phyloP scores from a whole-genome alignment of 352 stramenopile species.

The Phytophthora cajani region DNA sequence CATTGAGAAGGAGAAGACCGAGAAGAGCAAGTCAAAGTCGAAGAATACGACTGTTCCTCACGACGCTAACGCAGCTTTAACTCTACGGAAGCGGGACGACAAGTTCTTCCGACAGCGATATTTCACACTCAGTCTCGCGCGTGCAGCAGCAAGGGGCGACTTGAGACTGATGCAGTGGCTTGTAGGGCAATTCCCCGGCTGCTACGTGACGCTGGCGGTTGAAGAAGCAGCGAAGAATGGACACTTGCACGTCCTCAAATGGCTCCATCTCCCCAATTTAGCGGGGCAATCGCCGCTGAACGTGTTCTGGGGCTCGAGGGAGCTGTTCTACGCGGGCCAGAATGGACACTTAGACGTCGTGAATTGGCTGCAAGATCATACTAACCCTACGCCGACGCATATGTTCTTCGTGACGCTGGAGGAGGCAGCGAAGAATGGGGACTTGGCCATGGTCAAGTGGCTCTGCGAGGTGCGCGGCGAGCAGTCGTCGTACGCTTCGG shows the following conservation, averaged over 20 bases:
- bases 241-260: slow-evolving; percentile 46
- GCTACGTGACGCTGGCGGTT: slow-evolving; percentile 41
- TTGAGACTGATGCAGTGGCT: slow-evolving; percentile 44
- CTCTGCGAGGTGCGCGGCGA: slow-evolving; percentile 41
- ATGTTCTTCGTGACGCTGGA: slow-evolving; percentile 58
- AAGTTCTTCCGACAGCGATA: slow-evolving; percentile 32
- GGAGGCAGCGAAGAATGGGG: slow-evolving; percentile 40
- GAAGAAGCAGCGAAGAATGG: slow-evolving; percentile 41
- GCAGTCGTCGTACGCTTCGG: slow-evolving; percentile 40
- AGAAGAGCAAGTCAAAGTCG: slow-evolving; percentile 15
- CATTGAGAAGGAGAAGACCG: slow-evolving; percentile 12
- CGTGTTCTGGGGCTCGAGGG: slow-evolving; percentile 46
- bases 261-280: slow-evolving; percentile 22
- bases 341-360: slow-evolving; percentile 42
- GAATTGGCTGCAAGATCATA: slow-evolving; percentile 46
- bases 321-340: slow-evolving; percentile 46
- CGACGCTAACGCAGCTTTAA: slow-evolving; percentile 20
- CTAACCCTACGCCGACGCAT: slow-evolving; percentile 39
- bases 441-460: slow-evolving; percentile 45
- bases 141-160: slow-evolving; percentile 36
- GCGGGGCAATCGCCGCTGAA: background rate
- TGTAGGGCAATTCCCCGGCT: slow-evolving; percentile 28
- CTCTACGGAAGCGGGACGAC: slow-evolving; percentile 23
- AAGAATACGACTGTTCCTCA: slow-evolving; percentile 11
- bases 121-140: slow-evolving; percentile 38